Conservation (phyloP, 73 alveolate genomes). For the Uronychia setigera region DNA sequence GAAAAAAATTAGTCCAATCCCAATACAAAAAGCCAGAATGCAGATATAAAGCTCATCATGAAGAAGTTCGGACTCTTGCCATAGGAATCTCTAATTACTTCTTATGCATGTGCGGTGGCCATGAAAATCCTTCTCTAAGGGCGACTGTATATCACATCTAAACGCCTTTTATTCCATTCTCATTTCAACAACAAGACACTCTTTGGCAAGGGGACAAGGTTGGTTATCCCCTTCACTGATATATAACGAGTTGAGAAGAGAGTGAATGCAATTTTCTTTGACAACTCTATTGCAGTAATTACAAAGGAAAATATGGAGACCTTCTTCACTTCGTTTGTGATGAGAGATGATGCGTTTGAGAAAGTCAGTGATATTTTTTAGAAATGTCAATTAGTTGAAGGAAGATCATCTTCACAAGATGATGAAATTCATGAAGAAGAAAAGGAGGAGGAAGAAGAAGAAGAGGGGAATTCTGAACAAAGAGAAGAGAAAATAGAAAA, state of each 20-base stretch:
- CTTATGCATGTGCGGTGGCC: conserved; percentile 66
- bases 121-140: conserved; percentile 70
- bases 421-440: neutral
- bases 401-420: neutral
- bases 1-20: neutral
- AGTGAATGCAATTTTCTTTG: conserved; percentile 57
- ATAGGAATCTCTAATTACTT: neutral
- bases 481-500: neutral
- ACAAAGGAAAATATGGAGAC: conserved; percentile 58
- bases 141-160: conserved; percentile 61
- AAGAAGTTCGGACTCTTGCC: neutral
- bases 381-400: neutral
- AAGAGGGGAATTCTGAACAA: neutral
- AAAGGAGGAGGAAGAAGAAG: neutral
- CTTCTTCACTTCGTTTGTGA: conserved; percentile 57
- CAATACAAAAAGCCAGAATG: neutral
- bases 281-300: conserved; percentile 50
- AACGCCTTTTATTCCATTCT: conserved; percentile 71
- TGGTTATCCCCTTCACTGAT: conserved; percentile 65
- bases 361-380: neutral
- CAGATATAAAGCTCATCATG: neutral
- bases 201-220: conserved; percentile 67
- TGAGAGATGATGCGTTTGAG: conserved; percentile 51
- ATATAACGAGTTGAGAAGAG: conserved; percentile 46
- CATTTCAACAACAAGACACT: conserved; percentile 73